phyloP scores from a whole-genome alignment of 192 early-diverging fungal species.

The Coemansia sp. region DNA sequence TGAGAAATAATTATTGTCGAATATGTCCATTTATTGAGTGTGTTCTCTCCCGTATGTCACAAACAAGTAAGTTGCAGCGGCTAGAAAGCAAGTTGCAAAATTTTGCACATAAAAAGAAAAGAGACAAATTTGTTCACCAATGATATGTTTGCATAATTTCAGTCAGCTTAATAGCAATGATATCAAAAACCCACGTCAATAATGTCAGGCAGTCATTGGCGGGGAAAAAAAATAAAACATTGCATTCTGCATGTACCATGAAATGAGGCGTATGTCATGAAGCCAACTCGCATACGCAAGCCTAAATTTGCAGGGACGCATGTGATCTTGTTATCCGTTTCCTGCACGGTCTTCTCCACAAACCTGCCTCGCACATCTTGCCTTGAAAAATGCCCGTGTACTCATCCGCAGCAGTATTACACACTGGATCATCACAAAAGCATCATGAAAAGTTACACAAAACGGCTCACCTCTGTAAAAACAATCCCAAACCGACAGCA shows the following conservation, averaged over 20 bases:
- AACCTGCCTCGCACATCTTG: not conserved
- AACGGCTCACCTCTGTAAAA: not conserved
- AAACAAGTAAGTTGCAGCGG: not conserved
- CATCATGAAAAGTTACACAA: not conserved
- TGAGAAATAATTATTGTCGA: not conserved
- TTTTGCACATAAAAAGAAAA: not conserved
- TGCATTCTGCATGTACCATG: constrained; percentile 11
- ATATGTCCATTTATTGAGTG: not conserved
- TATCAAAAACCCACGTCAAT: not conserved
- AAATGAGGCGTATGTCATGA: constrained; percentile 17
- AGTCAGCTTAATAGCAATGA: not conserved
- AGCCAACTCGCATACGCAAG: constrained; percentile 8
- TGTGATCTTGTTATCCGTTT: constrained; percentile 5
- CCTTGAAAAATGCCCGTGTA: not conserved
- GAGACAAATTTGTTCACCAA: not conserved
- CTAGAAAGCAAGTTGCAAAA: not conserved
- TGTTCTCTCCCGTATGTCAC: not conserved
- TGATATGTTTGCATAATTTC: not conserved
- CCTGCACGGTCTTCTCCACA: not conserved
- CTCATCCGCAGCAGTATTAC: not conserved
- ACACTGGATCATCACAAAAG: not conserved
- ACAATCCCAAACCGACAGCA: no score
- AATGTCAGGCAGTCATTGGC: not conserved
- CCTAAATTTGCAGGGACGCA: constrained; percentile 44
- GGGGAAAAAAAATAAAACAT: constrained; percentile 5